A percentile compares a stretch with the other conserved stretches of the same genome.
Evolutionary conservation across 2,329 filamentous ascomycete genomes (phyloP).

Genomic region (Geoglossum cookeanum): DNA sequence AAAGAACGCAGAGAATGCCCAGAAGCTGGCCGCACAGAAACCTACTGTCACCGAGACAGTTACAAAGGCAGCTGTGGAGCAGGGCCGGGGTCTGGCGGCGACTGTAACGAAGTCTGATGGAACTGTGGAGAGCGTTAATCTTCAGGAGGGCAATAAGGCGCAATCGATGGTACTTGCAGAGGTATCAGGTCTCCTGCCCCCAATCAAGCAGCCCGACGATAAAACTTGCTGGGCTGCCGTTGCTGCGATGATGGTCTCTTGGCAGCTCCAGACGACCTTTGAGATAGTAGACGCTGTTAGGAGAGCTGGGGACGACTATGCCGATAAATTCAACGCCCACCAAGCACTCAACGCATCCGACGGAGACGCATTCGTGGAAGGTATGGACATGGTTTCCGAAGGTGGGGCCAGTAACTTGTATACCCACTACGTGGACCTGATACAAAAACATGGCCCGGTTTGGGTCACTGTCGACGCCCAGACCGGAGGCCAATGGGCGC

Average conservation of each 20-base stretch:
- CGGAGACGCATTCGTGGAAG: background rate
- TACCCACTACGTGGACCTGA: background rate
- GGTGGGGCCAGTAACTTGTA: background rate
- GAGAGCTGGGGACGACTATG: no score
- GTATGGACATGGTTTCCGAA: background rate
- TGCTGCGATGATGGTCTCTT: background rate
- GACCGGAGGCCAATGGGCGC: no score
- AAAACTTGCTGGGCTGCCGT: background rate
- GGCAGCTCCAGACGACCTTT: background rate
- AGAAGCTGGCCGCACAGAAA: background rate
- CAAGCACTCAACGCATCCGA: no score
- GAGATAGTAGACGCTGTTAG: background rate
- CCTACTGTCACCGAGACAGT: background rate
- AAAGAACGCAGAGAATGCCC: background rate
- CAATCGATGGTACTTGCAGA: background rate
- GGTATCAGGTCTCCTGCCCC: no score
- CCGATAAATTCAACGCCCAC: no score
- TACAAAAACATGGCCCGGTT: background rate
- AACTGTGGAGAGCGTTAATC: no score
- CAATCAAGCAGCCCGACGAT: background rate
- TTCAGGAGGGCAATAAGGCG: background rate
- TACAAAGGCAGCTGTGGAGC: no score
- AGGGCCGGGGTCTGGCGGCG: no score
- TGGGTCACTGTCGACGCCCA: background rate
- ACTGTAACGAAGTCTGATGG: no score